phyloP scores from a whole-genome alignment of 2,329 filamentous ascomycete genomes.

The Sporothrix pallida region DNA sequence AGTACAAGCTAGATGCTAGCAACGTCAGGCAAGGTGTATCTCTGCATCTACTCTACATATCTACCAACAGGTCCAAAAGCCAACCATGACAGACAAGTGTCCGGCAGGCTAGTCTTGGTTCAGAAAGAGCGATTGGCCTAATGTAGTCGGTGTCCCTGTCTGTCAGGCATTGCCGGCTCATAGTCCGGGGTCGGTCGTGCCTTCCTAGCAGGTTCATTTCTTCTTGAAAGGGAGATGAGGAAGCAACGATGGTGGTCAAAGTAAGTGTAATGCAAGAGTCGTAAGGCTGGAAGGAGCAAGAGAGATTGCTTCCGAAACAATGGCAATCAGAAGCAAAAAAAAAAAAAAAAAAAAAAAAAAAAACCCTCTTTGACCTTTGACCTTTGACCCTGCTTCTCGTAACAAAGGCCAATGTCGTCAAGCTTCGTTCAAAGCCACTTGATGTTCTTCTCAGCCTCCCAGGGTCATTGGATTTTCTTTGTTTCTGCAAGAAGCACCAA shows the following conservation, averaged over 20 bases:
- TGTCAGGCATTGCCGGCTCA: neutral
- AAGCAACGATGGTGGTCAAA: neutral
- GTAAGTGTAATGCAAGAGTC: neutral
- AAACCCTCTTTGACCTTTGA: neutral
- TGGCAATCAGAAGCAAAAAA: conserved; percentile 1
- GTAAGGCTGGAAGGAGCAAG: neutral
- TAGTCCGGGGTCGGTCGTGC: neutral
- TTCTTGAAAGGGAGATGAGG: neutral
- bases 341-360: neutral
- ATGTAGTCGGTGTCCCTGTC: neutral
- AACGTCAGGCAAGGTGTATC: too few species aligned
- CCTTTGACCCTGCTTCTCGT: too few species aligned
- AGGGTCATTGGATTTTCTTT: conserved; percentile 4
- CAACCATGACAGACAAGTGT: neutral
- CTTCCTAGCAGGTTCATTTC: neutral
- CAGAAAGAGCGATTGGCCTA: conserved; percentile 4
- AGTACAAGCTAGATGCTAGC: neutral
- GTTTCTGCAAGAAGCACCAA: neutral
- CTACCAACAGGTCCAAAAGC: too few species aligned
- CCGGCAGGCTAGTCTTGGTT: neutral
- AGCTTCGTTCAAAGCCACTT: neutral
- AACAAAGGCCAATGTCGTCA: neutral
- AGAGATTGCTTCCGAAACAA: neutral
- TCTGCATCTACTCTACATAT: too few species aligned
- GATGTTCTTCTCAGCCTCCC: neutral